Conservation (phyloP, 1,284 basidiomycete species). For the Cutaneotrichosporon arboriforme region DNA sequence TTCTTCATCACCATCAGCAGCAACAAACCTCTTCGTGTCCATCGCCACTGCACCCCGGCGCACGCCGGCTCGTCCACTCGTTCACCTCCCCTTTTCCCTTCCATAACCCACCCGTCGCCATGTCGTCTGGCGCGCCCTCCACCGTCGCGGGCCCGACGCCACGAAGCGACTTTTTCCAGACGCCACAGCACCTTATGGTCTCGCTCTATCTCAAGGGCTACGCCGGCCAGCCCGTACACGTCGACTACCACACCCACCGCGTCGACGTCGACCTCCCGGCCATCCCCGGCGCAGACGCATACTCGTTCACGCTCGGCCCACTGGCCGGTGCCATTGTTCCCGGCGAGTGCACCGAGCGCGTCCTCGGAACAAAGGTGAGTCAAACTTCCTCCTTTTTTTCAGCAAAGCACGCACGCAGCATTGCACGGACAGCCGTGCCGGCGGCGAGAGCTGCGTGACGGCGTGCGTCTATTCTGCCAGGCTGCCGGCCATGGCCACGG, state of each 20-base stretch:
- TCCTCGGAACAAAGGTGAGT: conserved; percentile 80
- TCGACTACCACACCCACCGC: conserved; percentile 48
- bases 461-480: too few species aligned
- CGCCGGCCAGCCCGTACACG: conserved; percentile 48
- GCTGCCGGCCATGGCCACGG: too few species aligned
- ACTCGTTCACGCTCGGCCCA: conserved; percentile 53
- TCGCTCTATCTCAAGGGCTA: conserved; percentile 73
- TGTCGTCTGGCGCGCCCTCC: too few species aligned
- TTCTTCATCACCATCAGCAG: too few species aligned
- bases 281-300: conserved; percentile 59
- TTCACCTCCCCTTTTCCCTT: too few species aligned
- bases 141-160: not conserved
- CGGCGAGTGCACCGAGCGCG: conserved; percentile 58
- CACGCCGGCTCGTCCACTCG: too few species aligned
- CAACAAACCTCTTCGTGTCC: too few species aligned
- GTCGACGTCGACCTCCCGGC: conserved; percentile 50
- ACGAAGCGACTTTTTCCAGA: conserved; percentile 81
- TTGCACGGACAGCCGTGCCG: too few species aligned
- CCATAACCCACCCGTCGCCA: too few species aligned
- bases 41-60: too few species aligned
- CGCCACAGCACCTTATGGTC: conserved; percentile 64
- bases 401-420: too few species aligned
- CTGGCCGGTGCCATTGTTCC: conserved; percentile 73
- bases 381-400: not conserved
- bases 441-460: too few species aligned